Conservation (phyloP, 2,329 filamentous ascomycete genomes). For the Cladophialophora psammophila region DNA sequence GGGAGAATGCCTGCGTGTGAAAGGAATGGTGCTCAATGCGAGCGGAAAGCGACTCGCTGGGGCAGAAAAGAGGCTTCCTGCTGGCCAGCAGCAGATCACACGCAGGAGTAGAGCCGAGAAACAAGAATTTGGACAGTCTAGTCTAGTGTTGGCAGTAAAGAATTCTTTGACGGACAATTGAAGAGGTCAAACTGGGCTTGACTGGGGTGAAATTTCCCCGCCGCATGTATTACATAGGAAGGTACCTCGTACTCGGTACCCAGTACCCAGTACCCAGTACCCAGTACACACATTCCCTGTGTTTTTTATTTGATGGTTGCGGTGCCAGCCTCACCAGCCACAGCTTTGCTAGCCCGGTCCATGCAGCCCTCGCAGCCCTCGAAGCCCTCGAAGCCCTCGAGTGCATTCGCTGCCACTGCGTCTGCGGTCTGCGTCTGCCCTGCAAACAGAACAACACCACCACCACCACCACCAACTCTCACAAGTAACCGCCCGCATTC, state of each 20-base stretch:
- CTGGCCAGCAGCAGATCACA: not conserved
- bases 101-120: not conserved
- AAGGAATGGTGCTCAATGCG: not conserved
- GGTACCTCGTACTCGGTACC: no score
- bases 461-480: not conserved
- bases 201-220: no score
- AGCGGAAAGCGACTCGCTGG: not conserved
- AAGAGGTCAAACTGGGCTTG: no score
- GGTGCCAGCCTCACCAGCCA: slow-evolving; percentile 17
- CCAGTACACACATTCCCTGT: no score
- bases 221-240: no score
- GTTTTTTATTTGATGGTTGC: no score
- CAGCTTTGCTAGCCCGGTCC: slow-evolving; percentile 5
- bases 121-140: not conserved
- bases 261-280: no score
- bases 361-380: not conserved
- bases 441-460: slow-evolving; percentile 26
- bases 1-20: not conserved
- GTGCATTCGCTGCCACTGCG: not conserved
- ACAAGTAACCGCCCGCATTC: slow-evolving; percentile 21
- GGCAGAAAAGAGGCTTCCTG: not conserved
- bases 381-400: no score
- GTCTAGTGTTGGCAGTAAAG: not conserved
- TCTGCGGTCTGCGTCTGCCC: slow-evolving; percentile 11
- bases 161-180: not conserved